Percentiles rank a stretch among this genome's conserved stretches.
These are phyloP conservation scores for Fraxinus sp. DNA, from an alignment of 305 asterid genomes.

Conservation along the genomic window DNA sequence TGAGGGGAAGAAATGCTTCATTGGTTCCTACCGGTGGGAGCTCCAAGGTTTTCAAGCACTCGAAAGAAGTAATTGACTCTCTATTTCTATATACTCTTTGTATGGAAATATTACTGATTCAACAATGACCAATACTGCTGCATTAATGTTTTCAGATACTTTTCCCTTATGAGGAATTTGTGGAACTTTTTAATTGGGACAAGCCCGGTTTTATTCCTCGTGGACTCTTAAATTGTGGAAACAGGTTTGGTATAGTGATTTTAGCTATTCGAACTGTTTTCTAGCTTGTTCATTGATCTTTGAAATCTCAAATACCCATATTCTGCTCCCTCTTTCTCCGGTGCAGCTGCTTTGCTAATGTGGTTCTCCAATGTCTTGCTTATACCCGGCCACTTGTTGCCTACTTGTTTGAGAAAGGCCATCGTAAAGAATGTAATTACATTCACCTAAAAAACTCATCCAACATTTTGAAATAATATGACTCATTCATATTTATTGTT, in stretches of 20 bases:
- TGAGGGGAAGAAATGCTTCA: slow-evolving; percentile 45
- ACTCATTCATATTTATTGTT: slow-evolving; percentile 13
- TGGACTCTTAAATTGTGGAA: slow-evolving; percentile 95
- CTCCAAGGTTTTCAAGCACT: slow-evolving; percentile 41
- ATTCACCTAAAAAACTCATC: neutral
- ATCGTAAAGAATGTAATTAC: slow-evolving; percentile 61
- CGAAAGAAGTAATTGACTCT: slow-evolving; percentile 51
- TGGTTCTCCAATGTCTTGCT: slow-evolving; percentile 85
- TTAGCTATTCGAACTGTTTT: neutral
- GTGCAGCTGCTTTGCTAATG: slow-evolving; percentile 98
- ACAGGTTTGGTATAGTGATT: slow-evolving; percentile 49
- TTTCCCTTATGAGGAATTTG: slow-evolving; percentile 84
- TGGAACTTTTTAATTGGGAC: slow-evolving; percentile 73
- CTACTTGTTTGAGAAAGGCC: slow-evolving; percentile 84
- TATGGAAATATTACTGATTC: neutral
- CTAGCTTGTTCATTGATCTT: slow-evolving; percentile 7
- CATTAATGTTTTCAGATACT: slow-evolving; percentile 58
- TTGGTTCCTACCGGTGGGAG: slow-evolving; percentile 36
- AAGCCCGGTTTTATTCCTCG: slow-evolving; percentile 80
- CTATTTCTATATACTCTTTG: slow-evolving; percentile 17
- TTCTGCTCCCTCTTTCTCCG: slow-evolving; percentile 21
- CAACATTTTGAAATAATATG: slow-evolving; percentile 5
- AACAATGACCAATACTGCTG: slow-evolving; percentile 13
- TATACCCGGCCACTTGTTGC: slow-evolving; percentile 87
- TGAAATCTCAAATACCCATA: slow-evolving; percentile 6